Conservation (phyloP, 805 yeast species). For the Kockiozyma suomiensis region DNA sequence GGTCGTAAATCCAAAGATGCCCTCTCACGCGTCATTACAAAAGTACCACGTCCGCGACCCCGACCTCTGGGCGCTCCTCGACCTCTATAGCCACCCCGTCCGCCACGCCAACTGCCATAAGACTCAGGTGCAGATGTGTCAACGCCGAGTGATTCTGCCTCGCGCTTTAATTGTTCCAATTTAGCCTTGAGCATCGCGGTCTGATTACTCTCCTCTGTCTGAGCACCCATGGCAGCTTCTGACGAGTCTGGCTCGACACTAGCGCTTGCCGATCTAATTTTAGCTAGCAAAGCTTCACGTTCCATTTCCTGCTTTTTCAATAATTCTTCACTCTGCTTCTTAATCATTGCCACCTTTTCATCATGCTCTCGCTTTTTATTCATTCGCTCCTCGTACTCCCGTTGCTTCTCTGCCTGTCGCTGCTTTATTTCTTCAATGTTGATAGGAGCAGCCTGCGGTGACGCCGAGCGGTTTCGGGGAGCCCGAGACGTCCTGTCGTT, state of each 20-base stretch:
- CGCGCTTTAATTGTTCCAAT: constrained; percentile 42
- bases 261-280: constrained; percentile 27
- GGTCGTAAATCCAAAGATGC: constrained; percentile 46
- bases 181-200: constrained; percentile 42
- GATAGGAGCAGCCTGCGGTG: constrained; percentile 39
- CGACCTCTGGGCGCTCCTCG: constrained; percentile 34
- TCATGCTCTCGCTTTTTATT: constrained; percentile 43
- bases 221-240: constrained; percentile 1
- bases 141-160: constrained; percentile 42
- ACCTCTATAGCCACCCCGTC: constrained; percentile 32
- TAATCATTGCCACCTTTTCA: constrained; percentile 41
- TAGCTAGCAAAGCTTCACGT: constrained; percentile 29
- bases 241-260: constrained; percentile 5
- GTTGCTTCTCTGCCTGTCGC: constrained; percentile 48
- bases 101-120: constrained; percentile 13
- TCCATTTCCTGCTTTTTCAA: constrained; percentile 44
- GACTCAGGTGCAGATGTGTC: constrained; percentile 28
- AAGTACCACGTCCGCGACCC: constrained; percentile 38
- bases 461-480: constrained; percentile 16
- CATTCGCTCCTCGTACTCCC: constrained; percentile 47
- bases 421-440: constrained; percentile 47
- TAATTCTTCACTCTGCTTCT: constrained; percentile 44
- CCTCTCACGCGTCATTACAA: constrained; percentile 36
- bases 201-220: not conserved
- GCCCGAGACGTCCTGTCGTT: not conserved